Conservation (phyloP, 129 eudicot genomes). For the Cynara cardunculus region DNA sequence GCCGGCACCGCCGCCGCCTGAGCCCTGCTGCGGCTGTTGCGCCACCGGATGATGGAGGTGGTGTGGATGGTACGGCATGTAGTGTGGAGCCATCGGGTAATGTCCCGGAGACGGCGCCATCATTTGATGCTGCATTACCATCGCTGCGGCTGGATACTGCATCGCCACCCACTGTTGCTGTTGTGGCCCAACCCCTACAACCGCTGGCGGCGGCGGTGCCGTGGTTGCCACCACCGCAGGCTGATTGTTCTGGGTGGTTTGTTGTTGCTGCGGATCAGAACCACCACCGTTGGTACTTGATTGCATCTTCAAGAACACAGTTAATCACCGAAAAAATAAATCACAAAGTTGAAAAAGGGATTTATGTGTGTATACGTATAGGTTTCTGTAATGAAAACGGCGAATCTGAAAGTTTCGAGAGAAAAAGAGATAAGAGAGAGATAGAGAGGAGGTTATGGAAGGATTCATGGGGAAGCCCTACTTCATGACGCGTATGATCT, state of each 20-base stretch:
- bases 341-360: background rate
- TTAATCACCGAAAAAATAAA: background rate
- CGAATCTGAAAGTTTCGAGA: conserved; percentile 46
- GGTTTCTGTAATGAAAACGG: conserved; percentile 18
- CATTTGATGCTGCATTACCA: conserved; percentile 91
- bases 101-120: conserved; percentile 72
- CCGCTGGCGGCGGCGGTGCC: conserved; percentile 14
- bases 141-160: conserved; percentile 82
- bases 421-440: conserved; percentile 29
- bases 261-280: conserved; percentile 32
- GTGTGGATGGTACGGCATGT: conserved; percentile 73
- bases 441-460: conserved; percentile 25
- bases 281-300: conserved; percentile 34
- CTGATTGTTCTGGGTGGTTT: conserved; percentile 9
- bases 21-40: conserved; percentile 40
- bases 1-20: conserved; percentile 30
- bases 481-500: conserved; percentile 35
- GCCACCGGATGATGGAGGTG: conserved; percentile 41
- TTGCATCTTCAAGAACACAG: conserved; percentile 34
- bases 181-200: conserved; percentile 26
- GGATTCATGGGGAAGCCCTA: conserved; percentile 65
- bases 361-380: conserved; percentile 1
- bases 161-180: conserved; percentile 76
- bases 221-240: conserved; percentile 8
- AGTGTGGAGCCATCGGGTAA: conserved; percentile 61